Conservation (phyloP, 2,329 filamentous ascomycete species). For the Pezicula neosporulosa region DNA sequence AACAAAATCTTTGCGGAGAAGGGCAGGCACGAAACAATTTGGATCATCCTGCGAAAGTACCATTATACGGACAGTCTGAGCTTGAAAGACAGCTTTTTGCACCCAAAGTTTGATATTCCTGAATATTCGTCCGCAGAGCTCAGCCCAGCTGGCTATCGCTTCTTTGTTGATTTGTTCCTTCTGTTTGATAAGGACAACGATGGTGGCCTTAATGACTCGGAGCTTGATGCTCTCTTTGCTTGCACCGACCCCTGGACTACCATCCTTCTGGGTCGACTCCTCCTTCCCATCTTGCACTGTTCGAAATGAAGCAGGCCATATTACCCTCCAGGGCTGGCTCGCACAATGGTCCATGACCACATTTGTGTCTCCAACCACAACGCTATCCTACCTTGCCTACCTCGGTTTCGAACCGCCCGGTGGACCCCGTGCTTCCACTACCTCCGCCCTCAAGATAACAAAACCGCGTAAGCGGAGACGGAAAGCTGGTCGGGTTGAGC, state of each 20-base stretch:
- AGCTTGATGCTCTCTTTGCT: constrained; percentile 88
- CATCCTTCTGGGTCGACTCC: constrained; percentile 80
- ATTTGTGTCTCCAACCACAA: constrained; percentile 91
- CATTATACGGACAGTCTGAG: constrained; percentile 95
- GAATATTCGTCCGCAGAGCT: constrained; percentile 90
- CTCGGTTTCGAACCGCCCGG: constrained; percentile 86
- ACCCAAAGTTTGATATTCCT: constrained; percentile 91
- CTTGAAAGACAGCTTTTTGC: constrained; percentile 84
- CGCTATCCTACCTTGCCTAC: constrained; percentile 92
- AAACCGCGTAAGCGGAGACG: constrained; percentile 84
- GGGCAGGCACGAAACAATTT: constrained; percentile 95
- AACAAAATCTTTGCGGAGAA: constrained; percentile 98
- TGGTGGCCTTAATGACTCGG: constrained; percentile 82
- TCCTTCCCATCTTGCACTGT: constrained; percentile 93
- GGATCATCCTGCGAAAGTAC: constrained; percentile 93
- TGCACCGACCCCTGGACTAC: constrained; percentile 86
- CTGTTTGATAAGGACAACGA: constrained; percentile 98
- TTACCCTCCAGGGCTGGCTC: constrained; percentile 95
- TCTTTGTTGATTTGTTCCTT: constrained; percentile 95
- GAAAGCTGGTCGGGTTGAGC: constrained; percentile 79
- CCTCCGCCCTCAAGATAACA: constrained; percentile 85
- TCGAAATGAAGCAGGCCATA: constrained; percentile 89
- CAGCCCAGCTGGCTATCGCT: constrained; percentile 90
- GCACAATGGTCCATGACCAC: constrained; percentile 99
- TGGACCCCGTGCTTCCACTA: constrained; percentile 72